Evolutionary conservation across 2,329 filamentous ascomycete species (phyloP), one percentile per base, ranked within the genome.

Genomic region (Pestalotiopsis sp.): DNA sequence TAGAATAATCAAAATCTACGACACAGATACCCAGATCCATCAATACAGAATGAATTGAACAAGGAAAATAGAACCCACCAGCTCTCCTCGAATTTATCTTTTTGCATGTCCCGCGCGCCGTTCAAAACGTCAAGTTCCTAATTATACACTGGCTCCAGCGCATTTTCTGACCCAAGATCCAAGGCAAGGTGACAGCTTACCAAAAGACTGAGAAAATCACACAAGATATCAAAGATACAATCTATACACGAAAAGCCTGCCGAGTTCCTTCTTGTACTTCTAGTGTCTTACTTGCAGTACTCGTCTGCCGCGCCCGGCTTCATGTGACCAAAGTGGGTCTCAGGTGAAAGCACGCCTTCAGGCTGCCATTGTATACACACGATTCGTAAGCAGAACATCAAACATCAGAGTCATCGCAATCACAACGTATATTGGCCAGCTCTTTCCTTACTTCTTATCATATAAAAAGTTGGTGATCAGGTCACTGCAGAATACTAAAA

Each of bases 181-280:
- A 36, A 36, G 31, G 31, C 31, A 36, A 36, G 31, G 31, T 36
- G 31, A 36, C 31, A 36, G 31, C 6, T 36, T 36, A 36, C 31
- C 31, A 2, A 36, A 36, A 36, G 31, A 36, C 31, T 9, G 6
- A 36, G 31, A 36, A 7, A 36, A 36, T 2, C 6, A 7, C 7
- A 7, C 31, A 36, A 36, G 7, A 9, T 9, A 36, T 36, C 31
- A 2, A 36, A 36, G 6, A 36, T 36, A 9, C 7, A 36, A 36
- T 36, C 17, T 20, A 20, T 49, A 49, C 7, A 49, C 41, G n/a
- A n/a, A 4, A 49, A 6, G 17, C 41, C 41, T 14, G 4, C 13
- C n/a, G 5, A 14, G 41, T 49, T 14, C 13, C 41, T n/a, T 20
- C 45, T 9, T 52, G 17, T 52, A n/a, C 83, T 76, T 11, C 20